Percentiles rank a stretch among this genome's conserved stretches.
Conservation (phyloP, 108 stramenopile species). For the Cyclotella cryptica region DNA sequence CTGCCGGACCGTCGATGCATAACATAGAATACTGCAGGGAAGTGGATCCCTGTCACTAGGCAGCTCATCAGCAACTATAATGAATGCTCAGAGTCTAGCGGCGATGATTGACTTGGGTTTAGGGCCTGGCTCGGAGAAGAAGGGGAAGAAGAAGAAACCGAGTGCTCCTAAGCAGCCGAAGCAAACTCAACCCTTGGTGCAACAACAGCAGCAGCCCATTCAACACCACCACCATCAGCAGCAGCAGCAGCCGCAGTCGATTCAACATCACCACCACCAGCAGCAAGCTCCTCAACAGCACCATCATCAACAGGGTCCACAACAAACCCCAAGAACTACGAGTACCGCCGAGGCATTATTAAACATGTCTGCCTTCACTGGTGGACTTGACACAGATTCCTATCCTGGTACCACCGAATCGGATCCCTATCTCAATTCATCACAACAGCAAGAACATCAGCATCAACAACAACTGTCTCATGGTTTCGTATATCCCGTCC, state of each 20-base stretch:
- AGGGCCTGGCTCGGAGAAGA: slow-evolving; percentile 2
- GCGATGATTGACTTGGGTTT: slow-evolving; percentile 36
- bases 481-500: neutral
- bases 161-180: neutral
- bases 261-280: neutral
- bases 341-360: slow-evolving; percentile 23
- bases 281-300: neutral
- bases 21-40: neutral
- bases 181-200: neutral
- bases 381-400: neutral
- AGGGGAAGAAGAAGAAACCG: slow-evolving; percentile 17
- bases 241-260: neutral
- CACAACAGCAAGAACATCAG: slow-evolving; percentile 1
- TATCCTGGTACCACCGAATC: neutral
- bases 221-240: slow-evolving; percentile 13
- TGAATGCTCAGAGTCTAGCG: slow-evolving; percentile 19
- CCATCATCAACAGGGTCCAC: neutral
- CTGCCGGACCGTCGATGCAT: neutral
- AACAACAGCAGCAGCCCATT: neutral
- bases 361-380: slow-evolving; percentile 27
- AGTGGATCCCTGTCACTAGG: neutral
- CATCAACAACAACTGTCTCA: neutral
- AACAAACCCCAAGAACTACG: slow-evolving; percentile 10
- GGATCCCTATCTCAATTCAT: neutral
- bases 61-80: neutral